phyloP scores from a whole-genome alignment of 208 protist genomes.

The Leishmania tropica region DNA sequence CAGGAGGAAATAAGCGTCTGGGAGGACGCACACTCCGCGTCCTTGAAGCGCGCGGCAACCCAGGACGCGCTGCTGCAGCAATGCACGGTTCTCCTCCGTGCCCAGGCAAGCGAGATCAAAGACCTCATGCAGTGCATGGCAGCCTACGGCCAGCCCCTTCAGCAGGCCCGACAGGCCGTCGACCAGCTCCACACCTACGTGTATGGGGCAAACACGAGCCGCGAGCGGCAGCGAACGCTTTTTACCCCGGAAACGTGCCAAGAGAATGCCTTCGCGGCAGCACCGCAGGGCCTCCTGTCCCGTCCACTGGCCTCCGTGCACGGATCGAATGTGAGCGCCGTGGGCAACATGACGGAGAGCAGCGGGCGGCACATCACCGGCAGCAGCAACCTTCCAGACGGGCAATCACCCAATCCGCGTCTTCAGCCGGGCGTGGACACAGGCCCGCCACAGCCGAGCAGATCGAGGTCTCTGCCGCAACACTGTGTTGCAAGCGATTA shows the following conservation, averaged over 20 bases:
- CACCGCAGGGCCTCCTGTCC: neutral
- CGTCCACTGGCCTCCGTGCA: neutral
- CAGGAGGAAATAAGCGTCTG: slow-evolving; percentile 71
- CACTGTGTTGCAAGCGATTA: neutral
- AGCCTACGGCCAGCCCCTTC: slow-evolving; percentile 18
- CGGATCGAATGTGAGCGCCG: neutral
- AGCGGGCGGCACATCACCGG: neutral
- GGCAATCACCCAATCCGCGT: slow-evolving; percentile 29
- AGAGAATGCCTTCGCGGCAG: neutral
- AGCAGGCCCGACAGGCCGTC: slow-evolving; percentile 14
- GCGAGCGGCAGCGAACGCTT: slow-evolving; percentile 7
- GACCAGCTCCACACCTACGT: slow-evolving; percentile 3
- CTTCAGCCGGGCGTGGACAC: slow-evolving; percentile 4
- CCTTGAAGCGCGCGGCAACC: slow-evolving; percentile 35
- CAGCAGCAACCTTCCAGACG: slow-evolving; percentile 5
- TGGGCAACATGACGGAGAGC: neutral
- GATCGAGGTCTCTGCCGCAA: slow-evolving; percentile 1
- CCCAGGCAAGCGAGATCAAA: slow-evolving; percentile 38
- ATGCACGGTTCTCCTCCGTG: slow-evolving; percentile 25
- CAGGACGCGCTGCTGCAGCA: slow-evolving; percentile 37
- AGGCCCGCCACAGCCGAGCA: neutral
- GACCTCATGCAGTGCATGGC: slow-evolving; percentile 42
- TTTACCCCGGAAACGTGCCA: slow-evolving; percentile 1
- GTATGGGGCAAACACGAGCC: neutral
- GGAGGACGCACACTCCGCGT: slow-evolving; percentile 56